A percentile compares a stretch with the other conserved stretches of the same genome.
Evolutionary conservation across 352 stramenopile species (phyloP).

Genomic region (Achlya hypogyna): DNA sequence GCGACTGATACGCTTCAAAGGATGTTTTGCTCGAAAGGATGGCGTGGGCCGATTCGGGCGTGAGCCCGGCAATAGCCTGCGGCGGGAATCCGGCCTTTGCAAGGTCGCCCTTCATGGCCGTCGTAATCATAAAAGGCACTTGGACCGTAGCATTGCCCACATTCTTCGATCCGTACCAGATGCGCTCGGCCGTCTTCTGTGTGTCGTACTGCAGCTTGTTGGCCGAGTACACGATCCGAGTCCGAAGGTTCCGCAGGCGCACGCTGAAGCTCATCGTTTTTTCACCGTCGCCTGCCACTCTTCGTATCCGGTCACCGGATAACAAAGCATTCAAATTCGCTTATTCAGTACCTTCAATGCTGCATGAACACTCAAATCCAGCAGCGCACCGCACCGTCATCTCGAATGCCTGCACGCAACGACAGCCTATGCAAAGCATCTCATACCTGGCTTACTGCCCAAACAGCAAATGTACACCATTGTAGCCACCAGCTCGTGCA

Average conservation of each 20-base stretch:
- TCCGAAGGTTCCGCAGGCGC: neutral
- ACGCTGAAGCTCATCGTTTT: too few species aligned
- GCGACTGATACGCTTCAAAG: conserved; percentile 15
- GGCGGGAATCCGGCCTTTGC: conserved; percentile 7
- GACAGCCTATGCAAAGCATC: too few species aligned
- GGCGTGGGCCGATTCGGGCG: neutral
- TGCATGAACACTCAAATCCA: too few species aligned
- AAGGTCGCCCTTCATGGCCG: conserved; percentile 9
- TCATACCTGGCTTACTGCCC: too few species aligned
- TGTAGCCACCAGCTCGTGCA: too few species aligned
- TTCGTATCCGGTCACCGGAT: too few species aligned
- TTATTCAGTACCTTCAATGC: too few species aligned
- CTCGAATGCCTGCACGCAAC: too few species aligned
- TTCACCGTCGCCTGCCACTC: too few species aligned
- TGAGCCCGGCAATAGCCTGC: neutral
- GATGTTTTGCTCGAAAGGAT: conserved; percentile 1
- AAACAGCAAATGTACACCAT: too few species aligned
- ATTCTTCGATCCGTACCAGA: conserved; percentile 18
- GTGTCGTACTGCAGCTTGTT: conserved; percentile 21
- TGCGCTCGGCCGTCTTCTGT: conserved; percentile 11
- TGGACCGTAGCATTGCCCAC: conserved; percentile 13
- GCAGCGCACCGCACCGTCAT: too few species aligned
- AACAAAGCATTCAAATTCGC: too few species aligned
- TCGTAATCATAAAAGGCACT: conserved; percentile 19
- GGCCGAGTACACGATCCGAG: neutral